Evolutionary conservation across 305 asterid genomes (phyloP).

Genomic region (Fraxinus nigra): DNA sequence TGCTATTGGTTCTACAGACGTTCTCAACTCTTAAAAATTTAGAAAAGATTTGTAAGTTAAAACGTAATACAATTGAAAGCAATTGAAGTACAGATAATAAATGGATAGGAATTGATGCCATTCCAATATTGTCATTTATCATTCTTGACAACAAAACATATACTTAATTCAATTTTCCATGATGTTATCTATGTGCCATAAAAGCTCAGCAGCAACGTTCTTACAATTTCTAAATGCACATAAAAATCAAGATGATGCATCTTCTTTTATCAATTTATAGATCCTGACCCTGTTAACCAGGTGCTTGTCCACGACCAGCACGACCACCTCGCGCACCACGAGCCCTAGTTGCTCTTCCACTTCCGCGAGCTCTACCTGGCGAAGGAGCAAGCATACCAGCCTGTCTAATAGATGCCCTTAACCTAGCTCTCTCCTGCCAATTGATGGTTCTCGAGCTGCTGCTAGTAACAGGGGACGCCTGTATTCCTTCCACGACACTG

Average conservation of each 20-base stretch:
- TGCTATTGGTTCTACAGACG: not conserved
- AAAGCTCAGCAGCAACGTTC: not conserved
- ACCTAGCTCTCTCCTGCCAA: constrained; percentile 65
- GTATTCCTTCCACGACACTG: constrained; percentile 37
- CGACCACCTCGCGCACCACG: constrained; percentile 65
- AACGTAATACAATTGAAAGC: not conserved
- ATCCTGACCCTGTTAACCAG: constrained; percentile 34
- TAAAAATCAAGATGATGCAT: not conserved
- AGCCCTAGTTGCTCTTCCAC: constrained; percentile 58
- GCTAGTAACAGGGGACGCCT: constrained; percentile 48
- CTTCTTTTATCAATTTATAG: not conserved
- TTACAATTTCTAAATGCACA: not conserved
- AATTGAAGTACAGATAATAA: not conserved
- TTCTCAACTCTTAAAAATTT: not conserved
- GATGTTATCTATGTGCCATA: not conserved
- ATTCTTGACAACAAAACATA: not conserved
- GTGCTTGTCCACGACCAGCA: constrained; percentile 53
- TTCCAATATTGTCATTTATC: not conserved
- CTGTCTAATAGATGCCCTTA: constrained; percentile 50
- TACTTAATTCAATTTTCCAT: not conserved
- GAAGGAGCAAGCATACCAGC: constrained; percentile 47
- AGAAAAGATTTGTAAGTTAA: not conserved
- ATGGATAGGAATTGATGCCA: not conserved
- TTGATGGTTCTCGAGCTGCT: constrained; percentile 59
- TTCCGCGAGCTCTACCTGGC: constrained; percentile 59